Evolutionary conservation across 2,329 filamentous ascomycete genomes (phyloP).

Genomic region (Chrysoporthe deuterocubensis): DNA sequence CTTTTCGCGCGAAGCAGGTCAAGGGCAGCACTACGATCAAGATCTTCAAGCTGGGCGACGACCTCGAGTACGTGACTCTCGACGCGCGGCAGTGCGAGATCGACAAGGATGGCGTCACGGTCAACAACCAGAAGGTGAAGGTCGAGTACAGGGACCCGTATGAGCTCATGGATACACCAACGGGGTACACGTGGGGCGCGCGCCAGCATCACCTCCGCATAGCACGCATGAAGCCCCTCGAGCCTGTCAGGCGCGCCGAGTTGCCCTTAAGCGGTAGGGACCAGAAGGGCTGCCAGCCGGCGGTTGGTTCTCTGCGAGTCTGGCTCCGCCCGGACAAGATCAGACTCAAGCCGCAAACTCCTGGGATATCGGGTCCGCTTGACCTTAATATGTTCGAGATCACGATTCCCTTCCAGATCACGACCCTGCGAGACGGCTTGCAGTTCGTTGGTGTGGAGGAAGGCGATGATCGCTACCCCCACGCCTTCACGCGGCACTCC

Average conservation of each 20-base stretch:
- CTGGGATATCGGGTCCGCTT: conserved; percentile 22
- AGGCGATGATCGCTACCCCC: conserved; percentile 81
- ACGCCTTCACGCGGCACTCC: conserved; percentile 86
- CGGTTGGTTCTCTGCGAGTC: conserved; percentile 55
- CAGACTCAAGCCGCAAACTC: conserved; percentile 33
- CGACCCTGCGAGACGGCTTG: conserved; percentile 79
- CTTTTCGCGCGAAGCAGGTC: conserved; percentile 76
- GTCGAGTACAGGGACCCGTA: conserved; percentile 68
- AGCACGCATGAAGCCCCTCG: conserved; percentile 64
- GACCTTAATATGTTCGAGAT: conserved; percentile 40
- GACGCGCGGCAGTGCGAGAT: conserved; percentile 68
- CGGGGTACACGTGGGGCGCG: conserved; percentile 65
- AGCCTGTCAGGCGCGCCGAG: conserved; percentile 56
- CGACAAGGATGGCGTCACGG: conserved; percentile 56
- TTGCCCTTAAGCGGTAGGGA: conserved; percentile 60
- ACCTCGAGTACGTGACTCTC: conserved; percentile 61
- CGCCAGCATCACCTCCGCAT: conserved; percentile 77
- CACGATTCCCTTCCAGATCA: conserved; percentile 76
- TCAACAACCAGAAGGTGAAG: conserved; percentile 50
- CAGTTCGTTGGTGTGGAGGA: conserved; percentile 89
- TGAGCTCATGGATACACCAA: conserved; percentile 63
- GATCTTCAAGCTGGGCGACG: conserved; percentile 64
- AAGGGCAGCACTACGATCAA: conserved; percentile 82
- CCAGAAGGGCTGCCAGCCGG: conserved; percentile 58
- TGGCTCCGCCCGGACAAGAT: conserved; percentile 42